Conservation (phyloP, 2,329 filamentous ascomycete genomes). For the Aspergillus sp. region DNA sequence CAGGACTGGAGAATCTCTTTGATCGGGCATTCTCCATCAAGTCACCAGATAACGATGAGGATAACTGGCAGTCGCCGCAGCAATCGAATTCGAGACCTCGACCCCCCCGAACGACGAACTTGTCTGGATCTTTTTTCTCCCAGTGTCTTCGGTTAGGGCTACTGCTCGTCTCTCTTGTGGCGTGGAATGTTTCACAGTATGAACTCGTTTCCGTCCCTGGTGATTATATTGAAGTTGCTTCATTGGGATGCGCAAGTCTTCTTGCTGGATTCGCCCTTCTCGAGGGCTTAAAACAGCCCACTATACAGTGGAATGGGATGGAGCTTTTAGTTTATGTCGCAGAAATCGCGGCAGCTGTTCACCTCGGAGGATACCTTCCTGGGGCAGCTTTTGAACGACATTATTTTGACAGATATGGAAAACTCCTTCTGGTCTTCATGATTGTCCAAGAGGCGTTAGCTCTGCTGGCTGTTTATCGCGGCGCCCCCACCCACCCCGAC, state of each 20-base stretch:
- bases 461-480: conserved; percentile 27
- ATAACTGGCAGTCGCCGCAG: conserved; percentile 20
- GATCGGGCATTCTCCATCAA: conserved; percentile 45
- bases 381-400: conserved; percentile 29
- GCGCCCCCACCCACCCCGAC: neutral
- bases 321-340: conserved; percentile 41
- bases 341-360: conserved; percentile 39
- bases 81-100: conserved; percentile 4
- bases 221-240: conserved; percentile 39
- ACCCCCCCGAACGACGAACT: conserved; percentile 6
- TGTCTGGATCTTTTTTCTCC: conserved; percentile 23
- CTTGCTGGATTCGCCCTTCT: conserved; percentile 43
- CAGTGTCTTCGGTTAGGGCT: conserved; percentile 32
- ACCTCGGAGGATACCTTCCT: conserved; percentile 37
- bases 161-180: conserved; percentile 29
- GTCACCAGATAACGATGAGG: conserved; percentile 28
- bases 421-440: conserved; percentile 41
- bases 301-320: conserved; percentile 38
- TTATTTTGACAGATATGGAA: conserved; percentile 41
- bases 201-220: conserved; percentile 31
- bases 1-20: conserved; percentile 49
- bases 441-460: conserved; percentile 38
- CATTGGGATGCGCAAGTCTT: conserved; percentile 40
- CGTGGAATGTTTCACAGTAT: conserved; percentile 36
- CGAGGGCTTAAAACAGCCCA: conserved; percentile 37